Conservation (phyloP, 768 basidiomycete species). For the Boletus fagicola region DNA sequence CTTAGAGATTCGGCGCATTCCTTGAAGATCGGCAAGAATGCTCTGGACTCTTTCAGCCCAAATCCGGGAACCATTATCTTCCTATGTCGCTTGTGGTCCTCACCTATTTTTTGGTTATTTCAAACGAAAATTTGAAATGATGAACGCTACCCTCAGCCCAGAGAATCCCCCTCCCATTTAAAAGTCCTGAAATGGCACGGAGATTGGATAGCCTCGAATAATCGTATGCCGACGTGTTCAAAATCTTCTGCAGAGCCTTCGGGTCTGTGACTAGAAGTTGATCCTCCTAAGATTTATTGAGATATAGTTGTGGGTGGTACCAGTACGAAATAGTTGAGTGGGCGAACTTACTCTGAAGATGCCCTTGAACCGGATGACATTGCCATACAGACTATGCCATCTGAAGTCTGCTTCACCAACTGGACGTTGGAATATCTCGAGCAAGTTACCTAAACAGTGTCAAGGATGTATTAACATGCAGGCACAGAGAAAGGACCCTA, state of each 20-base stretch:
- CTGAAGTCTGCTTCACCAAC: slow-evolving; percentile 29
- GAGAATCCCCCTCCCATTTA: slow-evolving; percentile 34
- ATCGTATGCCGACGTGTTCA: slow-evolving; percentile 42
- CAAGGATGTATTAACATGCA: slow-evolving; percentile 13
- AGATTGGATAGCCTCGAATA: slow-evolving; percentile 36
- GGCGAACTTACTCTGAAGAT: slow-evolving; percentile 20
- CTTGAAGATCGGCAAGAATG: slow-evolving; percentile 50
- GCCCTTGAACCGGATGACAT: slow-evolving; percentile 24
- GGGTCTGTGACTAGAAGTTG: slow-evolving; percentile 45
- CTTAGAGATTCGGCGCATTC: slow-evolving; percentile 27
- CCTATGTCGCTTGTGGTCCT: slow-evolving; percentile 50
- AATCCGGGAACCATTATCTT: slow-evolving; percentile 56
- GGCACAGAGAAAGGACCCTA: neutral
- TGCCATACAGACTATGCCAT: slow-evolving; percentile 32
- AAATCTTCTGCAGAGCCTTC: slow-evolving; percentile 41
- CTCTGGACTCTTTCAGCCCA: slow-evolving; percentile 47
- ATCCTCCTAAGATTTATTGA: slow-evolving; percentile 36
- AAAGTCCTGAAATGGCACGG: slow-evolving; percentile 5
- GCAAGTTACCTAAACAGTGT: slow-evolving; percentile 23
- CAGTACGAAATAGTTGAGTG: too few relatives aligned
- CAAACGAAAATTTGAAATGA: slow-evolving; percentile 4
- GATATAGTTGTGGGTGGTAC: slow-evolving; percentile 5
- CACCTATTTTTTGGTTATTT: slow-evolving; percentile 19
- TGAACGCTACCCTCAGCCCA: slow-evolving; percentile 39
- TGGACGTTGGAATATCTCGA: slow-evolving; percentile 24